Conservation (phyloP, 225 moss, liverwort and hornwort species). For the Marchantia polymorpha region DNA sequence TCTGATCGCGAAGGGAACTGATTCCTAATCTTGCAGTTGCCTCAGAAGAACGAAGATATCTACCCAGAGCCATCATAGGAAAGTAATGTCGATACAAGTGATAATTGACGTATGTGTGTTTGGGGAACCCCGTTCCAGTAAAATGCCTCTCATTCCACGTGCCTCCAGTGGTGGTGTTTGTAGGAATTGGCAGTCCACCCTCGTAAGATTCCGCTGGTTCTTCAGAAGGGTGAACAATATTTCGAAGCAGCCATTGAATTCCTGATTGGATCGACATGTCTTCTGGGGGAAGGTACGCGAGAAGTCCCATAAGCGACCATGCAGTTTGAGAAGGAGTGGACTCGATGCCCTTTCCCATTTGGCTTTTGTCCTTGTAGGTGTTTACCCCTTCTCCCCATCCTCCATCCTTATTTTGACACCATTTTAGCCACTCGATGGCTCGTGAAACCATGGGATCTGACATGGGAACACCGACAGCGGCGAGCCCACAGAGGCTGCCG, state of each 20-base stretch:
- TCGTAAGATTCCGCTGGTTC: background rate
- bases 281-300: background rate
- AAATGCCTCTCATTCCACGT: slow-evolving; percentile 17
- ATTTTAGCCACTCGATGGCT: slow-evolving; percentile 16
- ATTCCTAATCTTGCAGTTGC: too few relatives aligned
- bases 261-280: background rate
- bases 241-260: slow-evolving; percentile 1
- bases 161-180: background rate
- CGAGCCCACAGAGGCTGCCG: slow-evolving; percentile 8
- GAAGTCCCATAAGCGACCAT: slow-evolving; percentile 24
- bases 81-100: slow-evolving; percentile 17
- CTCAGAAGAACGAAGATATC: slow-evolving; percentile 8
- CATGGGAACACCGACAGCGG: too few relatives aligned
- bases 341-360: slow-evolving; percentile 7
- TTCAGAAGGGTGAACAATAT: background rate
- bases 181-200: background rate
- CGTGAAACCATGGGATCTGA: slow-evolving; percentile 23
- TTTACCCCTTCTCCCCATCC: slow-evolving; percentile 16
- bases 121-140: slow-evolving; percentile 19
- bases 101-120: slow-evolving; percentile 11
- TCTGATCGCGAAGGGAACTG: too few relatives aligned
- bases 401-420: slow-evolving; percentile 17
- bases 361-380: background rate
- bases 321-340: slow-evolving; percentile 28
- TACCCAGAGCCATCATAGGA: slow-evolving; percentile 22